Base-by-base conservation (phyloP, 2,329 filamentous ascomycete genomes). In the Cercospora sp. region DNA sequence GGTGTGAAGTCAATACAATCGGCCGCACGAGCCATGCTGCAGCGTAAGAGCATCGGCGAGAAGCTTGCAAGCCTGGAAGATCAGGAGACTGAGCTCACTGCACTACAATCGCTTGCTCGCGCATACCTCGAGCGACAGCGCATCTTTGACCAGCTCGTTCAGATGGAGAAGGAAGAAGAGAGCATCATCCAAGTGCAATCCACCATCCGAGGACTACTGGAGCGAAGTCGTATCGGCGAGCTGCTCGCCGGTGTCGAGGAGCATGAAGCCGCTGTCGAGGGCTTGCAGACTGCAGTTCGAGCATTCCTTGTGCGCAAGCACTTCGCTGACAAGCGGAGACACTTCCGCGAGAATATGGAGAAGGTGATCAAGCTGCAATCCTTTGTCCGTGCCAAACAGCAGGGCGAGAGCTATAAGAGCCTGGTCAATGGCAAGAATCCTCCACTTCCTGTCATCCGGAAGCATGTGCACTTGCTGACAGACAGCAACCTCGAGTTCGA, bases 401-500 rank as follows among this genome's bases (percentile, higher is more conserved):
- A 99, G 80, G 95, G 95, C 62, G 93, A 99, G 81, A 95, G 95
- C 2, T 99, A 99, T 85, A 97, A 97, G 86, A 97, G 92, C 78
- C 85, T 99, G 72, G 98, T 94, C 2, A 94, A 89, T 34, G 96
- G 95, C 69, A 97, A 97, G 82, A 98, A 98, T 77, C 95, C 95
- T 26, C 95, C 95, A 0, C 93, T 99, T 68, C 93, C 93, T 45
- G 97, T 96, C 0, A 92, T 99, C 77, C 97, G 98, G 84, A 96
- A 96, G 78, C 99, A 99, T 78, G 93, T 99, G 2, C 95, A 99
- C 79, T 85, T 99, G 43, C 88, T 99, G 66, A 99, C 98, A 76
- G 95, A 99, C 80, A 98, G 93, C 76, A 94, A 97, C 77, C 97
- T 99, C 75, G 95, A 99, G 78, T 99, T 99, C 81, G 97, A 99